Evolutionary conservation across 345 rosid genomes (phyloP).

Genomic region (Citrus reticulata): DNA sequence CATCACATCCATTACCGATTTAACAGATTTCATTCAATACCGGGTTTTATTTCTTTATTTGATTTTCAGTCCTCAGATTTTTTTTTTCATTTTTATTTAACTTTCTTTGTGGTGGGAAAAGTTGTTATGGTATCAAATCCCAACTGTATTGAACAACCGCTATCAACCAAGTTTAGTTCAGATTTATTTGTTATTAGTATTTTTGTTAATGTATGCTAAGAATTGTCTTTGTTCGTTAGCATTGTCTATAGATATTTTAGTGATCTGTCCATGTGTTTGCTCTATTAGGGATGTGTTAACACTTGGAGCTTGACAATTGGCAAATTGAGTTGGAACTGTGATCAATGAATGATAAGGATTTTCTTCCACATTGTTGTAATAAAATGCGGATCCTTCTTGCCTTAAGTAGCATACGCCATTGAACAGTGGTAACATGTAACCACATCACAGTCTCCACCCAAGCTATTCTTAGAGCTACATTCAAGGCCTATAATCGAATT

Average conservation of each 20-base stretch:
- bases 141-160: neutral
- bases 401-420: constrained; percentile 39
- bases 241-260: no score
- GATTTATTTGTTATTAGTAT: no score
- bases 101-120: neutral
- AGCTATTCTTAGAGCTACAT: constrained; percentile 66
- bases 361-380: constrained; percentile 1
- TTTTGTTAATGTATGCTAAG: no score
- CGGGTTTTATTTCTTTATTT: no score
- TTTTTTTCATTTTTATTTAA: no score
- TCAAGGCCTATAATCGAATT: constrained; percentile 53
- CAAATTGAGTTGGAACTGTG: neutral
- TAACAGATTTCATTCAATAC: no score
- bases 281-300: neutral
- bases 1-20: no score
- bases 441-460: constrained; percentile 77
- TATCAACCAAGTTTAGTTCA: no score
- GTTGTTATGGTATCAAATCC: neutral
- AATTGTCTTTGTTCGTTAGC: no score
- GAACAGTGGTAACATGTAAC: constrained; percentile 41
- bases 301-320: constrained; percentile 10
- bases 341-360: neutral
- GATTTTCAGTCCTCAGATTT: no score
- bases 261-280: no score
- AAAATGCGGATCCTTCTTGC: constrained; percentile 13